These are phyloP conservation scores for Talaromyces albobiverticillius DNA, from an alignment of 2,329 filamentous ascomycete genomes.

Conservation along the genomic window DNA sequence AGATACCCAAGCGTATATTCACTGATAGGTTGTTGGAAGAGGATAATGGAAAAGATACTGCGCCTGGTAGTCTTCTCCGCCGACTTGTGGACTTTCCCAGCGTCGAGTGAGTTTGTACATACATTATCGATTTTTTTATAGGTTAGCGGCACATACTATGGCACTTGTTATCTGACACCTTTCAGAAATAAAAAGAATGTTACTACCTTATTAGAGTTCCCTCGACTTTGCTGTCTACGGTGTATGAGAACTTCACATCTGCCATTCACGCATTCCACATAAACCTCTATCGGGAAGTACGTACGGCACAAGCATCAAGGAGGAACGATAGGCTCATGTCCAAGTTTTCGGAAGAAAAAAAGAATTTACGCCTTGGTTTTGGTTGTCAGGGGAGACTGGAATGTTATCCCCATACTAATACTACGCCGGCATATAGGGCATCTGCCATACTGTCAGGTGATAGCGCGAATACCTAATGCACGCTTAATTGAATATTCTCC, in stretches of 20 bases:
- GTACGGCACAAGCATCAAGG: too few relatives aligned
- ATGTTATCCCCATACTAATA: not conserved
- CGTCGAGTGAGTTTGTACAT: not conserved
- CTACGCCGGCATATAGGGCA: too few relatives aligned
- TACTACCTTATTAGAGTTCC: too few relatives aligned
- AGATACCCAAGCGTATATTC: constrained; percentile 86
- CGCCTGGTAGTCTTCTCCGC: constrained; percentile 34
- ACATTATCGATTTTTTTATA: too few relatives aligned
- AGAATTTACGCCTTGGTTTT: not conserved
- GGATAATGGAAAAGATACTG: constrained; percentile 38
- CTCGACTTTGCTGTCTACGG: too few relatives aligned
- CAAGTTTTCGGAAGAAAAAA: not conserved
- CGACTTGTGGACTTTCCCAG: constrained; percentile 35
- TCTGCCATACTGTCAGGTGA: too few relatives aligned
- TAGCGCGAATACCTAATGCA: too few relatives aligned
- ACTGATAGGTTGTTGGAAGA: constrained; percentile 40
- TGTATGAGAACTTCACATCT: not conserved
- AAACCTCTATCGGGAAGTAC: not conserved
- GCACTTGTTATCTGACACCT: too few relatives aligned
- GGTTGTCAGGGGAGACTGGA: not conserved
- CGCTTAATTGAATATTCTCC: not conserved
- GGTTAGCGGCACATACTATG: too few relatives aligned
- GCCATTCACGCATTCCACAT: not conserved
- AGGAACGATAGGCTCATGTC: too few relatives aligned
- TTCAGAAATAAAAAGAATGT: too few relatives aligned